A percentile compares a stretch with the other conserved stretches of the same genome.
Conservation (phyloP, 1,139 yeast genomes). For the Kurtzmaniella quercitrusa region DNA sequence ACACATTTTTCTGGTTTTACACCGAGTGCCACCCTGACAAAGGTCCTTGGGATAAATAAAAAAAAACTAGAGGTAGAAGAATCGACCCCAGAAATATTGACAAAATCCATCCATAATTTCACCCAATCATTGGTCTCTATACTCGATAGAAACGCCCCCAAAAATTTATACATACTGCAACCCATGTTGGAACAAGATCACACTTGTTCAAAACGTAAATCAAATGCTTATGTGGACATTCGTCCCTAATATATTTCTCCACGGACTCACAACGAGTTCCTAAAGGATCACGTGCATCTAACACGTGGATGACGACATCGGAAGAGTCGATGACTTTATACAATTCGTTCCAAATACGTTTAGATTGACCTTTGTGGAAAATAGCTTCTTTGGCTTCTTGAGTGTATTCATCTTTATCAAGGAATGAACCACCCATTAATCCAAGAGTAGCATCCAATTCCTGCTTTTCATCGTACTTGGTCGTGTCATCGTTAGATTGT, state of each 20-base stretch:
- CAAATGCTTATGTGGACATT: constrained; percentile 95
- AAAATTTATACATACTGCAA: constrained; percentile 75
- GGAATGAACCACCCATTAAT: constrained; percentile 65
- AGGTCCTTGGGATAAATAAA: constrained; percentile 45
- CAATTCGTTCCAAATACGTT: constrained; percentile 97
- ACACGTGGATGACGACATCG: constrained; percentile 92
- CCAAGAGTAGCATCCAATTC: constrained; percentile 76
- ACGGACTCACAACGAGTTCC: constrained; percentile 95
- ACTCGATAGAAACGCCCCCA: neutral
- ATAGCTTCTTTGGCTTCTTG: constrained; percentile 93
- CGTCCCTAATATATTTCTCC: constrained; percentile 87
- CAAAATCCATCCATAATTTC: neutral
- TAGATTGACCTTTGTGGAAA: constrained; percentile 95
- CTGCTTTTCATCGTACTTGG: constrained; percentile 64
- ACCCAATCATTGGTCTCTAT: neutral
- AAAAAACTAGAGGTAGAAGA: constrained; percentile 6
- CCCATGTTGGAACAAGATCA: constrained; percentile 99
- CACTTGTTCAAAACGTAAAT: constrained; percentile 94
- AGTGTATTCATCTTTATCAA: constrained; percentile 75
- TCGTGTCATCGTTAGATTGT: constrained; percentile 54
- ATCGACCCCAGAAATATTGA: constrained; percentile 6
- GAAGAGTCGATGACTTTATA: constrained; percentile 95
- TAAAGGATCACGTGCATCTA: constrained; percentile 95
- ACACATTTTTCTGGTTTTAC: constrained; percentile 30
- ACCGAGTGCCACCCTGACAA: constrained; percentile 66